A percentile compares a stretch with the other conserved stretches of the same genome.
phyloP scores from a whole-genome alignment of 2,329 filamentous ascomycete species.

The Tetracladium maxilliforme region DNA sequence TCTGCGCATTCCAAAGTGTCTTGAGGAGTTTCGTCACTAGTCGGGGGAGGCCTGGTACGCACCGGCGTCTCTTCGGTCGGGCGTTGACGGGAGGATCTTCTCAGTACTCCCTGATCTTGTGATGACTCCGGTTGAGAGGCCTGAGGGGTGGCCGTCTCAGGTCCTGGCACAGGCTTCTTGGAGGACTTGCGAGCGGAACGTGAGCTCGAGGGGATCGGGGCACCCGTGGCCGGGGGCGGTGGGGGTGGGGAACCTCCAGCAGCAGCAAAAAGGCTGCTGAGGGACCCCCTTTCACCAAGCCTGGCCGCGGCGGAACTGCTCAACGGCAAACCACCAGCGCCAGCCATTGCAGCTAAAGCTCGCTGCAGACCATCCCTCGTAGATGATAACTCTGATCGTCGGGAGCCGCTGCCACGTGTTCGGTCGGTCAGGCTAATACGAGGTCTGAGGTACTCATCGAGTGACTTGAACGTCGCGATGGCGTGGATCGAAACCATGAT shows the following conservation, averaged over 20 bases:
- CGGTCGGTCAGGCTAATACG: slow-evolving; percentile 66
- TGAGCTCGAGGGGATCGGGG: too few relatives aligned
- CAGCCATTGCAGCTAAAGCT: slow-evolving; percentile 64
- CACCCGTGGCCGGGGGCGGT: slow-evolving; percentile 20
- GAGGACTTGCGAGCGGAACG: too few relatives aligned
- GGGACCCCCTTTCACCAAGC: not conserved
- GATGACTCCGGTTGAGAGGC: slow-evolving; percentile 22
- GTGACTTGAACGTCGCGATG: slow-evolving; percentile 91
- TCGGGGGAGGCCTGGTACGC: slow-evolving; percentile 33
- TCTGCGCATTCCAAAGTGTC: slow-evolving; percentile 83
- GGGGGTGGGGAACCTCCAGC: slow-evolving; percentile 18
- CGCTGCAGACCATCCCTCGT: slow-evolving; percentile 52
- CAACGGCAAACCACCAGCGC: slow-evolving; percentile 45
- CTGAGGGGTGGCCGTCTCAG: slow-evolving; percentile 22
- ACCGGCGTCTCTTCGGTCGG: slow-evolving; percentile 35
- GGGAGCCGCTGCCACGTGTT: slow-evolving; percentile 42
- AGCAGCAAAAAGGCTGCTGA: slow-evolving; percentile 6
- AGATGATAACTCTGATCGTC: slow-evolving; percentile 39
- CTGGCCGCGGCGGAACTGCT: not conserved
- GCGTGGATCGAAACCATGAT: slow-evolving; percentile 99
- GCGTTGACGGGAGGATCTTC: slow-evolving; percentile 49
- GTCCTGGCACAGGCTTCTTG: slow-evolving; percentile 31
- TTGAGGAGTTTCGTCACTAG: slow-evolving; percentile 45
- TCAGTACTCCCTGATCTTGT: slow-evolving; percentile 41
- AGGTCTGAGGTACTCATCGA: slow-evolving; percentile 90